Evolutionary conservation across 495 filamentous ascomycete species (phyloP).

Genomic region (Lineolata rhizophorae): DNA sequence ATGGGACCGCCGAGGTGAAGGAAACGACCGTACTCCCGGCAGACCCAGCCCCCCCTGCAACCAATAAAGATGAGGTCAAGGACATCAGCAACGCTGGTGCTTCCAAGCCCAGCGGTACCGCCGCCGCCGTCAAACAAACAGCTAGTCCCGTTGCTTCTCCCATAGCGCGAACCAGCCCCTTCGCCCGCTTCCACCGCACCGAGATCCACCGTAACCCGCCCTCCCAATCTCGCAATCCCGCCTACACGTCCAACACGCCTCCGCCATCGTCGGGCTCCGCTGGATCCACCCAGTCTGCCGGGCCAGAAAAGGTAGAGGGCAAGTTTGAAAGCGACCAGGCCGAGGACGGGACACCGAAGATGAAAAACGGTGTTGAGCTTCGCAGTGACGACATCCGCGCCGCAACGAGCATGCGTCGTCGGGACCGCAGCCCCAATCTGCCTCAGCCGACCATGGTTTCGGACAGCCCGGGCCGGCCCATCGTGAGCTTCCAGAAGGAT

Average conservation of each 20-base stretch:
- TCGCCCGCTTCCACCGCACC: slow-evolving; percentile 34
- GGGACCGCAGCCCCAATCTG: slow-evolving; percentile 63
- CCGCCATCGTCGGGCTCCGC: too few species aligned
- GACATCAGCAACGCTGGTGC: too few species aligned
- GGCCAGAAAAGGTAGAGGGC: slow-evolving; percentile 11
- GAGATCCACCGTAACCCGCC: slow-evolving; percentile 65
- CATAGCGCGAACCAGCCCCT: slow-evolving; percentile 17
- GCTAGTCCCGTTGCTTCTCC: slow-evolving; percentile 4
- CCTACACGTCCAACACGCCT: slow-evolving; percentile 42
- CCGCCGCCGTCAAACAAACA: background rate
- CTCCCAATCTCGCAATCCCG: slow-evolving; percentile 49
- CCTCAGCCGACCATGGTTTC: slow-evolving; percentile 74
- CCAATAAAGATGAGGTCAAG: too few species aligned
- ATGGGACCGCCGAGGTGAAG: too few species aligned
- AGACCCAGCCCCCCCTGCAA: too few species aligned
- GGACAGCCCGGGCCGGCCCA: slow-evolving; percentile 62
- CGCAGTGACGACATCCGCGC: slow-evolving; percentile 66
- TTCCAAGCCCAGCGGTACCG: too few species aligned
- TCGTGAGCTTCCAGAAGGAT: slow-evolving; percentile 74
- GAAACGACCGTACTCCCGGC: too few species aligned
- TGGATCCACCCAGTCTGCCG: too few species aligned
- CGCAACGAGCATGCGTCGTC: slow-evolving; percentile 77
- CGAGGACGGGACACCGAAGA: slow-evolving; percentile 7
- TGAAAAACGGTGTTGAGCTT: slow-evolving; percentile 58
- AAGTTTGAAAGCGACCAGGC: slow-evolving; percentile 17